phyloP scores from a whole-genome alignment of 2,329 filamentous ascomycete genomes.

The Beauveria bassiana region DNA sequence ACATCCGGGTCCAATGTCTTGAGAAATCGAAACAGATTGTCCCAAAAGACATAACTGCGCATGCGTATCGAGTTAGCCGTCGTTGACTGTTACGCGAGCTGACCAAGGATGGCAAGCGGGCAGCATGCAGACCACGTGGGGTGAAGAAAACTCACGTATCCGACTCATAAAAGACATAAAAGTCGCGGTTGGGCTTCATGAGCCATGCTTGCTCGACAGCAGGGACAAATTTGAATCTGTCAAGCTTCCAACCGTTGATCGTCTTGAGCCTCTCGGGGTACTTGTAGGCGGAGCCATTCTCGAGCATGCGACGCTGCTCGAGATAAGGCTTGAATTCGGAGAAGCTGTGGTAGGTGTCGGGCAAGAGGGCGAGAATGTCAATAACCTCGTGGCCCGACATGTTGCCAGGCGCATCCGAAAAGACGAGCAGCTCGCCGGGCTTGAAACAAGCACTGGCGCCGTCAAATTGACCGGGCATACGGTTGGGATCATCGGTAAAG shows the following conservation, averaged over 20 bases:
- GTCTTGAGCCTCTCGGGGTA: slow-evolving; percentile 23
- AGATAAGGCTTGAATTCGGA: slow-evolving; percentile 32
- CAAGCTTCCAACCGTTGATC: slow-evolving; percentile 41
- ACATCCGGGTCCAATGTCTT: slow-evolving; percentile 10
- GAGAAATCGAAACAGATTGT: slow-evolving; percentile 14
- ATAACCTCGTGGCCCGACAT: slow-evolving; percentile 35
- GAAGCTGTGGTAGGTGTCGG: slow-evolving; percentile 28
- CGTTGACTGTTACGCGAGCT: not conserved
- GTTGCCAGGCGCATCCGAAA: slow-evolving; percentile 42
- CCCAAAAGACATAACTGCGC: slow-evolving; percentile 14
- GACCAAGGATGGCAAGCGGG: not conserved
- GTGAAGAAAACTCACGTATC: slow-evolving; percentile 38
- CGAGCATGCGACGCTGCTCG: slow-evolving; percentile 28
- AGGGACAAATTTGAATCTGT: slow-evolving; percentile 51
- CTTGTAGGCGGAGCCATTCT: slow-evolving; percentile 25
- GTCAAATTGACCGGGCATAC: slow-evolving; percentile 21
- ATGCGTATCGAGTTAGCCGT: not conserved
- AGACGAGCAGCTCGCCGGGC: slow-evolving; percentile 36
- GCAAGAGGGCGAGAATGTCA: slow-evolving; percentile 39
- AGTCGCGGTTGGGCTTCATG: slow-evolving; percentile 38
- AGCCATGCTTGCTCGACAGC: slow-evolving; percentile 44
- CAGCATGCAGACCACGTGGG: slow-evolving; percentile 20
- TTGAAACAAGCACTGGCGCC: slow-evolving; percentile 18
- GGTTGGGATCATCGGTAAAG: slow-evolving; percentile 32
- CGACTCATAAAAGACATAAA: slow-evolving; percentile 50